phyloP scores from a whole-genome alignment of 352 stramenopile genomes.

The Peronospora destructor region DNA sequence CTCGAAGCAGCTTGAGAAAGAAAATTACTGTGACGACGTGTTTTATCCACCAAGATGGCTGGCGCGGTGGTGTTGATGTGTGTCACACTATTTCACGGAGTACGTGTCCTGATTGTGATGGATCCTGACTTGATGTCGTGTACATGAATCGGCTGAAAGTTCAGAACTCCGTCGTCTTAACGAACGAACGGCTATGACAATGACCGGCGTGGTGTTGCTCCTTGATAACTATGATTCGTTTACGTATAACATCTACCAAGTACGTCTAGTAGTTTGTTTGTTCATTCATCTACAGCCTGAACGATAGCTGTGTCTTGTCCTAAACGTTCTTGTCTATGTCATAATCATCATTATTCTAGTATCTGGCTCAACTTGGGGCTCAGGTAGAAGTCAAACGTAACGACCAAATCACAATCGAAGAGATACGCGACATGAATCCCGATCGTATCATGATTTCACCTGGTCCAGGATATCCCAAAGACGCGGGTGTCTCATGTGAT shows the following conservation, averaged over 20 bases:
- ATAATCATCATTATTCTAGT: too few relatives aligned
- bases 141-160: background rate
- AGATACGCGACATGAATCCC: constrained; percentile 64
- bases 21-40: too few relatives aligned
- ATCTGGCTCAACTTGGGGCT: constrained; percentile 79
- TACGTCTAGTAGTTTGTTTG: too few relatives aligned
- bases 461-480: constrained; percentile 71
- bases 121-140: background rate
- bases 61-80: constrained; percentile 4
- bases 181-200: constrained; percentile 26
- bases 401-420: constrained; percentile 76
- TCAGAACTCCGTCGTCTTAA: too few relatives aligned
- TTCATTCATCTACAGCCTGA: too few relatives aligned
- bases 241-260: constrained; percentile 88
- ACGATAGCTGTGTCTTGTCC: too few relatives aligned
- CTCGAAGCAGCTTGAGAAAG: background rate
- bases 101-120: too few relatives aligned
- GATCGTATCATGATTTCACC: constrained; percentile 87
- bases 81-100: background rate
- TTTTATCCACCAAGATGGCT: constrained; percentile 6
- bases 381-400: constrained; percentile 78
- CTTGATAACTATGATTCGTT: constrained; percentile 91
- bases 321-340: too few relatives aligned
- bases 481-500: constrained; percentile 77
- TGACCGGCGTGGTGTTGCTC: constrained; percentile 62